Percentiles rank a stretch among this genome's conserved stretches.
Evolutionary conservation across 176 grass and related monocot species (phyloP).

Genomic region (Stipa capillata): DNA sequence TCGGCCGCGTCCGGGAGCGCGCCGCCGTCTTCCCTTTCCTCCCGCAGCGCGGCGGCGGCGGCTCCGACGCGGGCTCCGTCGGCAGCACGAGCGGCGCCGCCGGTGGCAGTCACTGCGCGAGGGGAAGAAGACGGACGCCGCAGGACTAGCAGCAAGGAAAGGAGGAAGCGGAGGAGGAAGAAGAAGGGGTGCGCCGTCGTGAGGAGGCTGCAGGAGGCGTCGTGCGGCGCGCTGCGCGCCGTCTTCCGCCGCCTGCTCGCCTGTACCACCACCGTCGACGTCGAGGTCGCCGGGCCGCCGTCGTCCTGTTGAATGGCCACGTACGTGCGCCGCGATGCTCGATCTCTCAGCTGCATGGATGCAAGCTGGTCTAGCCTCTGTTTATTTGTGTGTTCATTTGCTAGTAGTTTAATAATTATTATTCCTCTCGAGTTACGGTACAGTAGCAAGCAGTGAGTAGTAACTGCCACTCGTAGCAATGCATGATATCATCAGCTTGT

Average conservation of each 20-base stretch:
- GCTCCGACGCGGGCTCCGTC: constrained; percentile 15
- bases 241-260: constrained; percentile 65
- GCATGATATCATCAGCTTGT: background rate
- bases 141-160: background rate
- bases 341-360: background rate
- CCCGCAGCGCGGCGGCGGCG: constrained; percentile 4
- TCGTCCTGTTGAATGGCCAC: background rate
- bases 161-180: background rate
- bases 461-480: background rate
- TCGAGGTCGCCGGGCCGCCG: constrained; percentile 25
- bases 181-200: constrained; percentile 22
- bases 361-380: background rate
- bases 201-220: constrained; percentile 45
- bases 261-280: constrained; percentile 62
- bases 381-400: background rate
- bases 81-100: constrained; percentile 15
- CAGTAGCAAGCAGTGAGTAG: background rate
- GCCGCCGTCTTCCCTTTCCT: constrained; percentile 51
- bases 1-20: constrained; percentile 53
- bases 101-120: background rate
- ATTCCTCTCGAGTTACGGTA: background rate
- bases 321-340: background rate
- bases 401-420: background rate
- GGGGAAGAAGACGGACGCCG: background rate
- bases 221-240: constrained; percentile 37